Percentiles rank a stretch among this genome's conserved stretches.
Evolutionary conservation across 305 asterid genomes (phyloP).

Genomic region (Fraxinus platypoda): DNA sequence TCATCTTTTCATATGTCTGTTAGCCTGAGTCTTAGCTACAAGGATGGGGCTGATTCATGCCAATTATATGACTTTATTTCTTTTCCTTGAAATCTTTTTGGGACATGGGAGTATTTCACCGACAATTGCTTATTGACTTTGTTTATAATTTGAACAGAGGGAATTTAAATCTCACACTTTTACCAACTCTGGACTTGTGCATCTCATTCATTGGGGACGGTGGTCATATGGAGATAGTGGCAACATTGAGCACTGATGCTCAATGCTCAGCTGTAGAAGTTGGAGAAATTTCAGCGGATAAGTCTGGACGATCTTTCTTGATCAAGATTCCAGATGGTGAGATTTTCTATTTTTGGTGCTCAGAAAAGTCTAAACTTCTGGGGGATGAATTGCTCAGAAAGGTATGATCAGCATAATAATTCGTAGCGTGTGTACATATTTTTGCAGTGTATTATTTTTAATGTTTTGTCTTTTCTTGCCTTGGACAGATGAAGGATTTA

Average conservation of each 20-base stretch:
- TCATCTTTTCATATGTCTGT: neutral
- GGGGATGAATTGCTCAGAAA: slow-evolving; percentile 76
- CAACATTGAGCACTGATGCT: slow-evolving; percentile 46
- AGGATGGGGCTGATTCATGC: neutral
- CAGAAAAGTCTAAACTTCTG: slow-evolving; percentile 71
- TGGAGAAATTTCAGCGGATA: slow-evolving; percentile 61
- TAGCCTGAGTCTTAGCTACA: slow-evolving; percentile 2
- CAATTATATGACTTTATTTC: neutral
- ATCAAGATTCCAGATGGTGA: slow-evolving; percentile 43
- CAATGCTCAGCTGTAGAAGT: slow-evolving; percentile 47
- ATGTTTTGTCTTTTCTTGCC: slow-evolving; percentile 13
- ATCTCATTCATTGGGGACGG: slow-evolving; percentile 82
- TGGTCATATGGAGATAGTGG: slow-evolving; percentile 65
- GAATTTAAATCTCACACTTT: slow-evolving; percentile 70
- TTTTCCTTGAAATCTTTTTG: neutral
- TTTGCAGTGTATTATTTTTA: slow-evolving; percentile 9
- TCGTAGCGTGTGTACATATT: neutral
- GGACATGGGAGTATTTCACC: neutral
- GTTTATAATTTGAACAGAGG: slow-evolving; percentile 60
- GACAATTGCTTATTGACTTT: slow-evolving; percentile 25
- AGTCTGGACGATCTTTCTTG: slow-evolving; percentile 79
- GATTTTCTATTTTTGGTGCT: slow-evolving; percentile 77
- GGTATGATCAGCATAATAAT: slow-evolving; percentile 41
- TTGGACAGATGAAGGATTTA: slow-evolving; percentile 75
- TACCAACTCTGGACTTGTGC: slow-evolving; percentile 83